Evolutionary conservation across 163 green algal genomes (phyloP), one percentile per base, ranked within the genome.

Genomic region (Scenedesmus sp.): DNA sequence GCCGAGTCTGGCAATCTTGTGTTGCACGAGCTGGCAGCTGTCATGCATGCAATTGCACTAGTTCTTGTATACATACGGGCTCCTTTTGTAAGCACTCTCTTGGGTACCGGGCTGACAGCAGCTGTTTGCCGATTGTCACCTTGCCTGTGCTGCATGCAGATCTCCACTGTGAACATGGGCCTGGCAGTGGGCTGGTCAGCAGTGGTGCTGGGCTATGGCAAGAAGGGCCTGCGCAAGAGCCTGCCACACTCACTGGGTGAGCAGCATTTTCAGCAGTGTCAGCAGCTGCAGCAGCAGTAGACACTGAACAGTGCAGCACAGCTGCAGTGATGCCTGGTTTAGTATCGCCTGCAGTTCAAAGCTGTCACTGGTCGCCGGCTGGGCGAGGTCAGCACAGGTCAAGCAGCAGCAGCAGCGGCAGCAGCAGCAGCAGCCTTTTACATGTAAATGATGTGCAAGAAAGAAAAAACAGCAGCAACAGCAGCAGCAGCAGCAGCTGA

Each of bases 121-220:
- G n/a, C n/a, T n/a, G n/a, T n/a, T n/a, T n/a, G n/a, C n/a, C n/a
- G n/a, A n/a, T n/a, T 68, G 18, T 72, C 24, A 13, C 59, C 20
- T 40, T 56, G 35, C 26, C 73, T 81, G 61, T 44, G 0, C 40
- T 2, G 33, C 24, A 15, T 83, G 78, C 93, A 96, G 94, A 96
- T 96, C 82, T 95, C 92, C 33, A 96, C 94, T 2, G 94, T 96
- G 18, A 96, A 96, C 87, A 96, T 96, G 91, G 94, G 94, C 33
- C 90, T 96, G 22, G 94, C 94, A 5, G 92, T 96, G 2, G 94
- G 94, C 30, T 96, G 94, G 94, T 95, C 94, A 20, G 91, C 85
- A 18, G 94, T 95, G 24, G 70, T 96, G 26, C 91, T 96, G 44
- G 93, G 92, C 1, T 95, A 94, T 81, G 94, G 94, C 20, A 93